phyloP scores from a whole-genome alignment of 2,329 filamentous ascomycete genomes.

The Penicillium sp. region DNA sequence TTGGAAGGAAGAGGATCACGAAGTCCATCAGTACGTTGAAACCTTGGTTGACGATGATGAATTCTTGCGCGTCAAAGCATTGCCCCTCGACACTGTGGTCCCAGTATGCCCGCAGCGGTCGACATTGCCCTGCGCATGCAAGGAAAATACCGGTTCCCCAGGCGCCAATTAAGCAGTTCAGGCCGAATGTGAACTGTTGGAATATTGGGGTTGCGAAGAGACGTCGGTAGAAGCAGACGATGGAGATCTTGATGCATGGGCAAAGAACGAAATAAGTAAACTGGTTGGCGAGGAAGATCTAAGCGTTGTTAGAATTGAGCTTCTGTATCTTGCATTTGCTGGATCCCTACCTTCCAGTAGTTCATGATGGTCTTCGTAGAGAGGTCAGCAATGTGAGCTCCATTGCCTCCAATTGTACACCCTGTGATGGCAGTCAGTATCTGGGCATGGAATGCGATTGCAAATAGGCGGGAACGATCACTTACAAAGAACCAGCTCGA shows the following conservation, averaged over 20 bases:
- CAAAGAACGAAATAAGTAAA: constrained; percentile 37
- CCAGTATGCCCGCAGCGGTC: constrained; percentile 33
- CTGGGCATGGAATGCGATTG: neutral
- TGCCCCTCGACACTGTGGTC: constrained; percentile 26
- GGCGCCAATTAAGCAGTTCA: constrained; percentile 30
- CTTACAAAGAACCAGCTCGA: constrained; percentile 34
- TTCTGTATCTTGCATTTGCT: neutral
- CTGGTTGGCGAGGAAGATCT: constrained; percentile 38
- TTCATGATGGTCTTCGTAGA: constrained; percentile 25
- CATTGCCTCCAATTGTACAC: constrained; percentile 35
- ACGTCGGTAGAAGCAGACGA: constrained; percentile 38
- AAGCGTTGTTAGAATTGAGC: neutral
- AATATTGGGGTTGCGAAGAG: constrained; percentile 33
- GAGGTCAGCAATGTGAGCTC: constrained; percentile 24
- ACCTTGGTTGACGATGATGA: constrained; percentile 36
- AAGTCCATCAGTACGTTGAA: constrained; percentile 38
- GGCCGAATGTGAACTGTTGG: constrained; percentile 25
- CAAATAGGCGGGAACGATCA: neutral
- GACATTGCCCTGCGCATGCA: constrained; percentile 35
- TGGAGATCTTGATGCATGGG: constrained; percentile 35
- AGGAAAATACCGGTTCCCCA: constrained; percentile 34
- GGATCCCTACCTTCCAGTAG: constrained; percentile 31
- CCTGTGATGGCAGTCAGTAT: constrained; percentile 24
- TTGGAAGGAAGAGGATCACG: constrained; percentile 30
- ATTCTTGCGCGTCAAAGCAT: constrained; percentile 29